Percentiles rank a stretch among this genome's conserved stretches.
phyloP scores from a whole-genome alignment of 177 flowering plant species.

The Vitis hybrid region DNA sequence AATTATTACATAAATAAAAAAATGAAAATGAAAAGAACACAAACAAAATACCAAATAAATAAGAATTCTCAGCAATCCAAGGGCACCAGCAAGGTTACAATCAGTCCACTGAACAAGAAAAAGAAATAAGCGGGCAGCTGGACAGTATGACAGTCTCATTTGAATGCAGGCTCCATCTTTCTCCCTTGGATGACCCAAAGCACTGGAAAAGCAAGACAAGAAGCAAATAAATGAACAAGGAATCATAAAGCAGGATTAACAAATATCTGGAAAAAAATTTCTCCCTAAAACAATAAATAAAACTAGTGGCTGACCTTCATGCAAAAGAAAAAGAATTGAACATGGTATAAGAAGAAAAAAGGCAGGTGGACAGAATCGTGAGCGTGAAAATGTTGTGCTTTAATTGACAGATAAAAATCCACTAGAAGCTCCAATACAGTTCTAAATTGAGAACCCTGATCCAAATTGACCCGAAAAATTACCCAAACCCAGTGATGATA shows the following conservation, averaged over 20 bases:
- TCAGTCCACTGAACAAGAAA: conserved; percentile 89
- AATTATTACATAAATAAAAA: neutral
- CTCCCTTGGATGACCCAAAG: conserved; percentile 69
- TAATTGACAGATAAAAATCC: too few relatives aligned
- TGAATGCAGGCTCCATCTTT: conserved; percentile 77
- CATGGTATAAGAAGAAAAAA: too few relatives aligned
- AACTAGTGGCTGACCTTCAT: too few relatives aligned
- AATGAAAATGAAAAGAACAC: neutral
- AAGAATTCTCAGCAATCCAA: conserved; percentile 74
- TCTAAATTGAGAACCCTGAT: too few relatives aligned
- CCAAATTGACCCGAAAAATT: too few relatives aligned
- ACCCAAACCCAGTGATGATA: too few relatives aligned
- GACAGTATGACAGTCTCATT: conserved; percentile 78
- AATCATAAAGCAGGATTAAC: neutral
- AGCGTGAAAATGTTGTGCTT: too few relatives aligned
- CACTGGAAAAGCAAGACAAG: conserved; percentile 44
- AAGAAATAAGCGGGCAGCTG: conserved; percentile 69
- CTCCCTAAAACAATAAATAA: too few relatives aligned
- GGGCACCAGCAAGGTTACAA: conserved; percentile 80
- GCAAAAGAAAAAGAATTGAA: too few relatives aligned
- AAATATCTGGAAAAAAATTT: neutral
- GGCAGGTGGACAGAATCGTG: too few relatives aligned
- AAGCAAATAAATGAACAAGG: neutral
- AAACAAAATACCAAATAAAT: conserved; percentile 59
- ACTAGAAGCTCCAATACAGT: too few relatives aligned